Evolutionary conservation across 192 early-diverging fungal genomes (phyloP).

Genomic region (Coemansia sp.): DNA sequence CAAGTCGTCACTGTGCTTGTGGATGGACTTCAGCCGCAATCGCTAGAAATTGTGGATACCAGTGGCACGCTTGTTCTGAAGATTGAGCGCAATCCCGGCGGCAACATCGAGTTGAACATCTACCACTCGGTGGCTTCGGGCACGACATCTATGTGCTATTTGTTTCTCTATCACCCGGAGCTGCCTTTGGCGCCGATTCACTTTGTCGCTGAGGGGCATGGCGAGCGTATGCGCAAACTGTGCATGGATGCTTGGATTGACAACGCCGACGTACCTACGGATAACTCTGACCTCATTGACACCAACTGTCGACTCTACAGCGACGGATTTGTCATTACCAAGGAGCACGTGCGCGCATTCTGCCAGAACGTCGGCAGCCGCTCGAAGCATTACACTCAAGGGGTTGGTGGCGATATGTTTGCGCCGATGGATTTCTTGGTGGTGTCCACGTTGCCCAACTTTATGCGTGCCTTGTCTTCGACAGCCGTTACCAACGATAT

Average conservation of each 20-base stretch:
- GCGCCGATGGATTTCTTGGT: conserved; percentile 92
- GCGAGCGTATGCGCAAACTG: background rate
- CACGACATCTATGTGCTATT: background rate
- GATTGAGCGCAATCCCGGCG: background rate
- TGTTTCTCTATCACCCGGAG: conserved; percentile 11
- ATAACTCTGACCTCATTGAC: background rate
- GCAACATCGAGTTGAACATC: background rate
- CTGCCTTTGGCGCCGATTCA: conserved; percentile 20
- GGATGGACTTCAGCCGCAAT: background rate
- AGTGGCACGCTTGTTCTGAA: background rate
- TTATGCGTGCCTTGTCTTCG: conserved; percentile 60
- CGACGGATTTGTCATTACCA: conserved; percentile 39
- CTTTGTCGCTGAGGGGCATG: background rate
- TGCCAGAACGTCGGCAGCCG: conserved; percentile 74
- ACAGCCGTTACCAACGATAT: conserved; percentile 77
- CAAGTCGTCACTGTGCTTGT: conserved; percentile 36
- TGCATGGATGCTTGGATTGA: conserved; percentile 12
- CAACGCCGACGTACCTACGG: conserved; percentile 3
- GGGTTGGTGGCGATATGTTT: conserved; percentile 54
- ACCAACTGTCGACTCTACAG: background rate
- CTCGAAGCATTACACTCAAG: conserved; percentile 47
- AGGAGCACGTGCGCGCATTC: conserved; percentile 84
- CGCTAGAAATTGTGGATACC: conserved; percentile 25
- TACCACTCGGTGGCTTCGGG: background rate
- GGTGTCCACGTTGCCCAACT: conserved; percentile 76